Evolutionary conservation across 1,284 basidiomycete species (phyloP), one percentile per base, ranked within the genome.

Genomic region (Cutaneotrichosporon mucoides): DNA sequence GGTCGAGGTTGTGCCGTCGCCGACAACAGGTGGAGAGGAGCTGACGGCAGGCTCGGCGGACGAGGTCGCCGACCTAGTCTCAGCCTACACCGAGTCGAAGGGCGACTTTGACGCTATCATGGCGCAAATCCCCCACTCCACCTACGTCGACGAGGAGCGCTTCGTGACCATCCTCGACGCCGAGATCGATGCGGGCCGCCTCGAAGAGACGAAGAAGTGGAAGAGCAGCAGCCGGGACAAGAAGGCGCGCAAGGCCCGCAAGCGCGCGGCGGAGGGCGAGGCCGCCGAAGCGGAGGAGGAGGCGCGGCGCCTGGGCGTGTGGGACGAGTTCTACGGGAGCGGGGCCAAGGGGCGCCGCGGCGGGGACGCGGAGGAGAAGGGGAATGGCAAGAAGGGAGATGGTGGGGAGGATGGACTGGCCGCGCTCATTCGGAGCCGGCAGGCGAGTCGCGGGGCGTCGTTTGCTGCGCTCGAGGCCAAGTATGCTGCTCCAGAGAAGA

Each of bases 311-410:
- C 79, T 97, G 13, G 93, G 92, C 10, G 89, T 96, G 7, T 93
- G 91, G 88, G 92, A 96, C 60, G 92, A 96, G 73, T 94, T 97
- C 70, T 96, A 90, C 72, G 92, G 91, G 1, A 85, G 80, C 61
- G 91, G 88, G 5, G 88, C 88, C 77, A 80, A 84, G 15, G 85
- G 86, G 24, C 24, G 24, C 24, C 24, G 24, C 24, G 24, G 24
- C 64, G 82, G 76, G 6, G 51, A 42, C 9, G 84, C 83, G 34
- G 4, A 10, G 34, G 4, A 10, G 33, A 73, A 57, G 76, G 74
- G 34, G 76, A 75, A 8, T n/a, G n/a, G n/a, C 66, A 66, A 63
- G 81, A 77, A 13, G 9, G 50, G 59, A 3, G 82, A 81, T 1
- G 84, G 83, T 38, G 86, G 83, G 47, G 87, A 40, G 9, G 81